Conservation (phyloP, 192 early-diverging fungal genomes). For the Gryganskiella cystojenkinii region DNA sequence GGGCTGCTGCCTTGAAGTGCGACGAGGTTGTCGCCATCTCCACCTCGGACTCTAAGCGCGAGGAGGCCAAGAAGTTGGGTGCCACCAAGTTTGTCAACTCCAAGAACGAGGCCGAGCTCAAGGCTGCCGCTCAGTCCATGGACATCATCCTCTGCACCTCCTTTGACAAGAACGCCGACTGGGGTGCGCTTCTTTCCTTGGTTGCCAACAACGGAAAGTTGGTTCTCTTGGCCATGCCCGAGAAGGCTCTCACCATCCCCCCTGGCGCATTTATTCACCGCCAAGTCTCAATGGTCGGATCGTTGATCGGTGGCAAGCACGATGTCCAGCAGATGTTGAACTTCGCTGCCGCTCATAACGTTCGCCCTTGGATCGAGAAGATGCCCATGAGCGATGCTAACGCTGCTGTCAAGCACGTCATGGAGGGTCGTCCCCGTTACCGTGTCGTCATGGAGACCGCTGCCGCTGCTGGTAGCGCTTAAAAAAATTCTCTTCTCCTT, state of each 20-base stretch:
- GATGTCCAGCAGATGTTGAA: conserved; percentile 74
- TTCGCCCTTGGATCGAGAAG: conserved; percentile 74
- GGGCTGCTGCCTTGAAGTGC: conserved; percentile 64
- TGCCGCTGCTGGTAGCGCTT: conserved; percentile 39
- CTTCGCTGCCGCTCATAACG: conserved; percentile 70
- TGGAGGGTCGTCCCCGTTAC: conserved; percentile 73
- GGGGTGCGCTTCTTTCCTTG: conserved; percentile 57
- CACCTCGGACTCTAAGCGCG: conserved; percentile 61
- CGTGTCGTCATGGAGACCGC: conserved; percentile 78
- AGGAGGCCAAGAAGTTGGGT: conserved; percentile 66
- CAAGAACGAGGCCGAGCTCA: conserved; percentile 34
- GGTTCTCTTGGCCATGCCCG: conserved; percentile 74
- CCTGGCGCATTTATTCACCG: conserved; percentile 55
- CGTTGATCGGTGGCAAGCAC: conserved; percentile 70
- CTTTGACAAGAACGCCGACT: conserved; percentile 53
- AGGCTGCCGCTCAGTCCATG: conserved; percentile 25
- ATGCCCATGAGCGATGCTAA: conserved; percentile 71
- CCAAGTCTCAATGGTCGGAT: conserved; percentile 68
- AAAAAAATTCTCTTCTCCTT: too few species aligned
- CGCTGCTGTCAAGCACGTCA: conserved; percentile 68
- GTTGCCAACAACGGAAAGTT: conserved; percentile 69
- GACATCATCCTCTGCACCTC: conserved; percentile 53
- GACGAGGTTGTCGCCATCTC: conserved; percentile 70
- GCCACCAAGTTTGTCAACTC: conserved; percentile 63
- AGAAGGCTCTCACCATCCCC: conserved; percentile 60